A percentile compares a stretch with the other conserved stretches of the same genome.
Evolutionary conservation across 2,329 filamentous ascomycete species (phyloP).

Genomic region (Beauveria sp.): DNA sequence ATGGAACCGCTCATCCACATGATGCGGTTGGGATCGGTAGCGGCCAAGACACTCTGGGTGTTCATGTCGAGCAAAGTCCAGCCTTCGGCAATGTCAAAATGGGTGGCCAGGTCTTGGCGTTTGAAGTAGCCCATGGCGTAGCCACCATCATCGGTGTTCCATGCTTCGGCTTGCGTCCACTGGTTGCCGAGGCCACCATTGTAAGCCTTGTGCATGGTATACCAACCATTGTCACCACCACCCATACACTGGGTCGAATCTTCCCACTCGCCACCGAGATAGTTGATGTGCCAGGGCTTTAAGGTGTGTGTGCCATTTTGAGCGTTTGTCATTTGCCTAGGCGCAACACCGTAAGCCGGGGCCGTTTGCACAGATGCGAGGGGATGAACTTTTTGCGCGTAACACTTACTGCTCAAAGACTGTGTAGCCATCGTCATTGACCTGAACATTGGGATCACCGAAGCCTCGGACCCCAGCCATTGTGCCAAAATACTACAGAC

Average conservation of each 20-base stretch:
- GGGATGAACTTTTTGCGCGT: not conserved
- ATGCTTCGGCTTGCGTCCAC: constrained; percentile 29
- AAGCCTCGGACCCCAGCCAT: constrained; percentile 48
- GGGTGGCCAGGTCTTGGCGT: constrained; percentile 42
- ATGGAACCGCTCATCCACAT: constrained; percentile 33
- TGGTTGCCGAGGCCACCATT: constrained; percentile 42
- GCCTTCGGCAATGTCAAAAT: constrained; percentile 46
- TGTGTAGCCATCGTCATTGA: constrained; percentile 28
- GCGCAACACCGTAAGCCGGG: not conserved
- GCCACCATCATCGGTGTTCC: not conserved
- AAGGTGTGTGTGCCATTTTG: constrained; percentile 35
- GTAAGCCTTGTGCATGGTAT: constrained; percentile 41
- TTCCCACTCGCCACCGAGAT: constrained; percentile 37
- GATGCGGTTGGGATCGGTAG: constrained; percentile 41
- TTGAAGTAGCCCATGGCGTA: constrained; percentile 40
- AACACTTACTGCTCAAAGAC: constrained; percentile 41
- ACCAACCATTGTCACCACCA: constrained; percentile 44
- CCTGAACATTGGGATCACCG: constrained; percentile 32
- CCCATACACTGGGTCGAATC: constrained; percentile 45
- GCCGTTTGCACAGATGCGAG: not conserved
- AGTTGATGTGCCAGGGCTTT: constrained; percentile 44
- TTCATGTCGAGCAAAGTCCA: constrained; percentile 32
- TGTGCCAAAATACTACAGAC: constrained; percentile 41
- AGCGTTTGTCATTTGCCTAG: constrained; percentile 30
- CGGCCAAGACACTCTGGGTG: constrained; percentile 10